Evolutionary conservation across 805 yeast genomes (phyloP).

Genomic region (Lachancea sp.): DNA sequence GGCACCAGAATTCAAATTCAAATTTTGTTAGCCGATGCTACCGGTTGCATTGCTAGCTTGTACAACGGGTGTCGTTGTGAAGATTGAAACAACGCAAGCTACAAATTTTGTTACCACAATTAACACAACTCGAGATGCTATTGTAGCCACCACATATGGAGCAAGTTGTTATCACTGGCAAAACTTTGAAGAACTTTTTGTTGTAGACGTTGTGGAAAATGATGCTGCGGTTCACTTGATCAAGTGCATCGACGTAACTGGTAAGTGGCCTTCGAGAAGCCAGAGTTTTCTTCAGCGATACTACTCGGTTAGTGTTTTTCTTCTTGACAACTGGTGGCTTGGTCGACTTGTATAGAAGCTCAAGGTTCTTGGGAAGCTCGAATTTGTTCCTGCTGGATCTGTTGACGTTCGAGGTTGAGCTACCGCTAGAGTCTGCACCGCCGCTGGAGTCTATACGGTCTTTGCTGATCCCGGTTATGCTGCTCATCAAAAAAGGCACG

Average conservation of each 20-base stretch:
- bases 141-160: conserved; percentile 32
- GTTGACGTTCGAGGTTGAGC: conserved; percentile 13
- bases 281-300: conserved; percentile 27
- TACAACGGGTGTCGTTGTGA: conserved; percentile 33
- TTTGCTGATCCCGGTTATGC: conserved; percentile 27
- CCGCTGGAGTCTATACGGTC: conserved; percentile 25
- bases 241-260: conserved; percentile 30
- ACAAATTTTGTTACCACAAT: conserved; percentile 30
- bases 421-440: conserved; percentile 10
- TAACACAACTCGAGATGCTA: conserved; percentile 30
- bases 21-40: too few species aligned
- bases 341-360: conserved; percentile 30
- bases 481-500: conserved; percentile 27
- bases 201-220: conserved; percentile 29
- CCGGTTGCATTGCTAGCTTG: conserved; percentile 9
- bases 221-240: conserved; percentile 26
- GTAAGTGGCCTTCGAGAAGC: conserved; percentile 27
- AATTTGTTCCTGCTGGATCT: conserved; percentile 23
- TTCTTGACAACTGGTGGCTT: conserved; percentile 28
- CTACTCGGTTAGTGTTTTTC: conserved; percentile 29
- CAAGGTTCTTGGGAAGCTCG: conserved; percentile 27
- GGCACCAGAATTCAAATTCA: too few species aligned
- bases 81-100: conserved; percentile 28
- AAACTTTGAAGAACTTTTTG: conserved; percentile 30
- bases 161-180: conserved; percentile 30